A percentile compares a stretch with the other conserved stretches of the same genome.
Conservation (phyloP, 23 red algal species). For the Agarophyton chilense region DNA sequence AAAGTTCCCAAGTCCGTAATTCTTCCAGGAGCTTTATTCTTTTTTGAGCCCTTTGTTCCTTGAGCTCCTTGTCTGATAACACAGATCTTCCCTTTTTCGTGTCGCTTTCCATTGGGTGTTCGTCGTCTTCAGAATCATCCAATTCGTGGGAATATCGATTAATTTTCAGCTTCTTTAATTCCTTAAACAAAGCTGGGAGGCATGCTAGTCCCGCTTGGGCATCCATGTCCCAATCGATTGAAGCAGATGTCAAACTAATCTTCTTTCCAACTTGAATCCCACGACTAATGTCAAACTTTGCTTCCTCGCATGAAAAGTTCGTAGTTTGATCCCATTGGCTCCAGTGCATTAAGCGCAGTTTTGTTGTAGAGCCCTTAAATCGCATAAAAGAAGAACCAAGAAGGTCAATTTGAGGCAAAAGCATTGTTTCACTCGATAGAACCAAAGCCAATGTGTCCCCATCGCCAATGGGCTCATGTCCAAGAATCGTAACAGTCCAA, state of each 20-base stretch:
- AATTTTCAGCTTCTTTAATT: slow-evolving; percentile 18
- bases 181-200: slow-evolving; percentile 45
- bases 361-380: slow-evolving; percentile 15
- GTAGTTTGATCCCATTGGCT: slow-evolving; percentile 69
- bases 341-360: slow-evolving; percentile 55
- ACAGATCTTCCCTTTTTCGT: too few species aligned
- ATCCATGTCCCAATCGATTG: slow-evolving; percentile 73
- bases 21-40: slow-evolving; percentile 26
- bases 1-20: slow-evolving; percentile 47
- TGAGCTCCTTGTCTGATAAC: slow-evolving; percentile 18
- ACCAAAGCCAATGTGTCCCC: slow-evolving; percentile 70
- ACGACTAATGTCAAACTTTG: slow-evolving; percentile 42
- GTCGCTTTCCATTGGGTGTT: background rate
- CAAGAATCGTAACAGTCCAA: slow-evolving; percentile 50
- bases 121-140: background rate
- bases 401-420: slow-evolving; percentile 45
- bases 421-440: slow-evolving; percentile 36
- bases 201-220: slow-evolving; percentile 52
- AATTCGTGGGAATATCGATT: background rate
- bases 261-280: slow-evolving; percentile 32
- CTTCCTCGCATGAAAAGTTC: slow-evolving; percentile 55
- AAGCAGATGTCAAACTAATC: slow-evolving; percentile 25
- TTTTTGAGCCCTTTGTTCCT: background rate
- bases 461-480: slow-evolving; percentile 46
- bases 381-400: slow-evolving; percentile 26